Evolutionary conservation across 148 eudicot genomes (phyloP).

Genomic region (Hydrangea macrophylla): DNA sequence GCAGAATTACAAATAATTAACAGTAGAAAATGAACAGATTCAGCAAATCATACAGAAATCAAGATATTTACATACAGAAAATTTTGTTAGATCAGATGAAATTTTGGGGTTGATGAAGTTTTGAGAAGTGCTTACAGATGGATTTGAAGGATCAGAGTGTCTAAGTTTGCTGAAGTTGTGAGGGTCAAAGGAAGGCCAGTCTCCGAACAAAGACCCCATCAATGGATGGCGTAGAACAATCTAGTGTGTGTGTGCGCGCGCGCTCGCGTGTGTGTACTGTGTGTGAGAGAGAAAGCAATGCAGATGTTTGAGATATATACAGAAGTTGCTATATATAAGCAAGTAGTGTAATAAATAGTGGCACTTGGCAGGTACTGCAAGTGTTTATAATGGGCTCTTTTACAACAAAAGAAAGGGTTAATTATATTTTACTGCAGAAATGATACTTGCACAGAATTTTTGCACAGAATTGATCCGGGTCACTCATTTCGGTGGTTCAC

Average conservation of each 20-base stretch:
- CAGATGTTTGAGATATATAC: background rate
- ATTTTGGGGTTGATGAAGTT: background rate
- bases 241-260: background rate
- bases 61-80: background rate
- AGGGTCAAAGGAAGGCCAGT: constrained; percentile 77
- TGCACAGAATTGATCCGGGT: too few relatives aligned
- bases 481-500: too few relatives aligned
- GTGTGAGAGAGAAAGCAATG: background rate
- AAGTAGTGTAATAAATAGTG: too few relatives aligned
- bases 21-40: background rate
- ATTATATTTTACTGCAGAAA: too few relatives aligned
- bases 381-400: too few relatives aligned
- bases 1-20: constrained; percentile 1
- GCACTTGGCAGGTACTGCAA: too few relatives aligned
- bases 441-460: too few relatives aligned
- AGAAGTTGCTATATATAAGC: too few relatives aligned
- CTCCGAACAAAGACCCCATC: constrained; percentile 60
- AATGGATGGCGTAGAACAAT: constrained; percentile 7
- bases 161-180: constrained; percentile 87
- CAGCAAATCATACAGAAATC: background rate
- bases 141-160: constrained; percentile 73
- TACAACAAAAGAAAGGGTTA: too few relatives aligned
- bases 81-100: background rate
- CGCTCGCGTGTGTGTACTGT: too few relatives aligned
- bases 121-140: constrained; percentile 48